Conservation (phyloP, 495 filamentous ascomycete species). For the Talaromyces trachyspermus region DNA sequence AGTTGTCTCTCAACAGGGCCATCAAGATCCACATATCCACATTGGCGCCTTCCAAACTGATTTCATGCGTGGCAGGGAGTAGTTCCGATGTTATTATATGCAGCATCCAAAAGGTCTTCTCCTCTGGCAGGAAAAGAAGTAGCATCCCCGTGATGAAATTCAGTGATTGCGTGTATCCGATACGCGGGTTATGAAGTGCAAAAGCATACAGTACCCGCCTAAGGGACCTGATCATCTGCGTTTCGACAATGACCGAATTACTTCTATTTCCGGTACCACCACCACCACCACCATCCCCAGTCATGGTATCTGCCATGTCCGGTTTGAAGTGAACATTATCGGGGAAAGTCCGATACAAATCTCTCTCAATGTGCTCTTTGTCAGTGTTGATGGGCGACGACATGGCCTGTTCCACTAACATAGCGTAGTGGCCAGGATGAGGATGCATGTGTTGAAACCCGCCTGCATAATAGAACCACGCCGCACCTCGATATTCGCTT, state of each 20-base stretch:
- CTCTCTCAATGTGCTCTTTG: constrained; percentile 87
- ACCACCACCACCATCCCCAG: constrained; percentile 16
- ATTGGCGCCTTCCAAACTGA: constrained; percentile 86
- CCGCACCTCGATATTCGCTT: constrained; percentile 81
- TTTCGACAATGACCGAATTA: constrained; percentile 48
- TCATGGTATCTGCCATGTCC: constrained; percentile 32
- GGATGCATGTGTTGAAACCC: constrained; percentile 69
- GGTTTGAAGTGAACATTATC: constrained; percentile 92
- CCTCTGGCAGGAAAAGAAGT: constrained; percentile 86
- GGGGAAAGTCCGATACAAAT: constrained; percentile 91
- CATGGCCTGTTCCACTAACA: constrained; percentile 56
- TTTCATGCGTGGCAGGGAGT: constrained; percentile 86
- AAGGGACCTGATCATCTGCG: constrained; percentile 68
- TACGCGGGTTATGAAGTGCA: constrained; percentile 76
- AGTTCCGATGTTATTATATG: constrained; percentile 85
- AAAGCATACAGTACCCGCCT: constrained; percentile 85
- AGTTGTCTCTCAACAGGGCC: constrained; percentile 70
- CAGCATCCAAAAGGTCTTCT: constrained; percentile 90
- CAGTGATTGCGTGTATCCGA: constrained; percentile 94
- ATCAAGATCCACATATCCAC: constrained; percentile 93
- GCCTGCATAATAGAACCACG: constrained; percentile 98
- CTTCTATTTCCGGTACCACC: constrained; percentile 22
- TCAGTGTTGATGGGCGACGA: constrained; percentile 59
- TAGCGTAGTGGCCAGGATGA: constrained; percentile 65
- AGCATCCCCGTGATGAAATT: constrained; percentile 96